Percentiles rank a stretch among this genome's conserved stretches.
Evolutionary conservation across 768 basidiomycete species (phyloP).

Genomic region (Tylopilus sp.): DNA sequence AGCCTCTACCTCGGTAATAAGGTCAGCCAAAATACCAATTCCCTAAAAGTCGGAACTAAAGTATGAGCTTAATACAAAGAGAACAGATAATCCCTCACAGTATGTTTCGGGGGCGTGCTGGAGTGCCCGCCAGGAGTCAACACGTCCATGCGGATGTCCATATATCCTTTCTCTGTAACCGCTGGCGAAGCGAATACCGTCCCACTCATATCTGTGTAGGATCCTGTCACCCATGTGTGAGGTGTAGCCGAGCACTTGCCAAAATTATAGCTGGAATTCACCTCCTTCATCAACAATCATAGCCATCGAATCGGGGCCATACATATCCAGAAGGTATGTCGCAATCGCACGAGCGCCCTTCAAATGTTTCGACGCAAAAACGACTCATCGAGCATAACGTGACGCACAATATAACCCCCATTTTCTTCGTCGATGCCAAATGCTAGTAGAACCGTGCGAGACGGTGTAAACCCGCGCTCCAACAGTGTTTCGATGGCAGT

Average conservation of each 20-base stretch:
- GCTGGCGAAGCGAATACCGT: constrained; percentile 30
- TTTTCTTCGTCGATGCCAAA: constrained; percentile 47
- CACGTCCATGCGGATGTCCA: constrained; percentile 41
- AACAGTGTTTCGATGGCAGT: constrained; percentile 26
- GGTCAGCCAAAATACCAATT: constrained; percentile 50
- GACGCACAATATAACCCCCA: constrained; percentile 36
- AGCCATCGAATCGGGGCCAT: constrained; percentile 49
- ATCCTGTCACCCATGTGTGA: constrained; percentile 22
- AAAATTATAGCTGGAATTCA: constrained; percentile 7
- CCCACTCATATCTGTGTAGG: constrained; percentile 27
- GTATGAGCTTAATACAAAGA: background rate
- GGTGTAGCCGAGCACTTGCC: background rate
- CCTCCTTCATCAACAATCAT: constrained; percentile 63
- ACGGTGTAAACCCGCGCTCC: constrained; percentile 28
- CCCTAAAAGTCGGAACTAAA: constrained; percentile 14
- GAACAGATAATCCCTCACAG: constrained; percentile 30
- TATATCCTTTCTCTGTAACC: constrained; percentile 42
- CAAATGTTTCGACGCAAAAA: background rate
- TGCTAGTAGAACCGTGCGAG: constrained; percentile 32
- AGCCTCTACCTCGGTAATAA: constrained; percentile 47
- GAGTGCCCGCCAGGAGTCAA: constrained; percentile 53
- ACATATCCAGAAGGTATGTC: constrained; percentile 37
- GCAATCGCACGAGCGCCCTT: constrained; percentile 45
- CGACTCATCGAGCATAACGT: too few relatives aligned
- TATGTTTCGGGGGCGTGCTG: constrained; percentile 50